These are phyloP conservation scores for Saccharomyces pastorianus DNA, from an alignment of 1,139 yeast genomes.

Conservation along the genomic window DNA sequence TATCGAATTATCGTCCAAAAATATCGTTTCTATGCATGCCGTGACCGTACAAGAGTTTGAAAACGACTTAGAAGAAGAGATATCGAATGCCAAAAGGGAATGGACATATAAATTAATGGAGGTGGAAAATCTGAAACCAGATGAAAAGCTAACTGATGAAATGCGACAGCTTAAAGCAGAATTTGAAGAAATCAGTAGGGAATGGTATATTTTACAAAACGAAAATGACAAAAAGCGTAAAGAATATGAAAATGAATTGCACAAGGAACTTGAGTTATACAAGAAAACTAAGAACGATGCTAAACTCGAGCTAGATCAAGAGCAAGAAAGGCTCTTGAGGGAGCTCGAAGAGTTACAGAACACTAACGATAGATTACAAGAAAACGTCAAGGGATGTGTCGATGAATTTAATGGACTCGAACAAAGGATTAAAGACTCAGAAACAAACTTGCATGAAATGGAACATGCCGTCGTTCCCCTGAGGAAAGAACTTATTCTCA, in stretches of 20 bases:
- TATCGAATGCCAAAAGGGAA: conserved; percentile 9
- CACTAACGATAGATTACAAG: neutral
- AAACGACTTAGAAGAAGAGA: conserved; percentile 13
- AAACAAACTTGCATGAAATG: neutral
- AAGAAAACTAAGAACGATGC: conserved; percentile 13
- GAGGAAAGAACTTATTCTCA: neutral
- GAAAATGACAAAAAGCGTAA: conserved; percentile 11
- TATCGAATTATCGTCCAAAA: conserved; percentile 13
- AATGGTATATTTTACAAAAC: conserved; percentile 8
- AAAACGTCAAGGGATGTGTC: neutral
- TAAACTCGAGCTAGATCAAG: conserved; percentile 5
- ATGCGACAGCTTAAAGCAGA: conserved; percentile 16
- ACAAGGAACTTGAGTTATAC: conserved; percentile 11
- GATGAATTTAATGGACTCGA: neutral
- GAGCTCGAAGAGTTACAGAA: neutral
- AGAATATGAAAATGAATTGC: conserved; percentile 10
- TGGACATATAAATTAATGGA: conserved; percentile 17
- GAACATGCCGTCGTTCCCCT: neutral
- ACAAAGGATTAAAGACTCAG: neutral
- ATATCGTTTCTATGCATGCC: conserved; percentile 3
- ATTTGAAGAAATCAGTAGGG: conserved; percentile 8
- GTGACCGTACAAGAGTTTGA: conserved; percentile 13
- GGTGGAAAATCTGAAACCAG: conserved; percentile 17
- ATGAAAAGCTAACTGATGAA: conserved; percentile 14
- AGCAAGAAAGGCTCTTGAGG: conserved; percentile 1